Evolutionary conservation across 352 stramenopile species (phyloP).

Genomic region (Ophiocytium majus): DNA sequence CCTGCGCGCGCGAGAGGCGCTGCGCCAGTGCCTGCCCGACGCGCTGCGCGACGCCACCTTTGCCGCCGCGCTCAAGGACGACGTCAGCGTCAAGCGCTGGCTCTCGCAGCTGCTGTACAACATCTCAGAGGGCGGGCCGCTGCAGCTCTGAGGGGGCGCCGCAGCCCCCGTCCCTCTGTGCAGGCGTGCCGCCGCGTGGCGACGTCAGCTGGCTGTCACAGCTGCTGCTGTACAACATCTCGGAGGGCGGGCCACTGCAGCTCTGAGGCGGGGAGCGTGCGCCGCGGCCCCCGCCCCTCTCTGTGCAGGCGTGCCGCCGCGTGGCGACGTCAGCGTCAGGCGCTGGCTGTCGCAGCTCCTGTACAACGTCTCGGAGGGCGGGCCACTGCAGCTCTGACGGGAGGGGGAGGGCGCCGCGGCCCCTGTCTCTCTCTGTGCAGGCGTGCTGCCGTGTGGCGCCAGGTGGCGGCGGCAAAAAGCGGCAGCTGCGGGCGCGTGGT

Average conservation of each 20-base stretch:
- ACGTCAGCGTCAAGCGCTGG: conserved; percentile 93
- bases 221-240: conserved; percentile 90
- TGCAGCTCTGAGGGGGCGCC: background rate
- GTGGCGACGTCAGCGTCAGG: conserved; percentile 91
- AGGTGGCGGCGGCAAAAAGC: too few relatives aligned
- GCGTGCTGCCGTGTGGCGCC: conserved; percentile 78
- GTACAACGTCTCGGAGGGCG: conserved; percentile 76
- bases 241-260: conserved; percentile 35
- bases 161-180: background rate
- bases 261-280: background rate
- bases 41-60: conserved; percentile 91
- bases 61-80: conserved; percentile 84
- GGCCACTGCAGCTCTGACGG: background rate
- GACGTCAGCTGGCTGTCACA: conserved; percentile 94
- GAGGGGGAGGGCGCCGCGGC: too few relatives aligned
- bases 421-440: background rate
- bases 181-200: conserved; percentile 73
- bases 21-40: conserved; percentile 89
- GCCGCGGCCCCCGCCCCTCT: background rate
- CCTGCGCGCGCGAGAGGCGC: conserved; percentile 84
- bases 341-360: conserved; percentile 91
- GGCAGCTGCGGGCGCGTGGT: too few relatives aligned
- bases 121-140: conserved; percentile 63
- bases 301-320: conserved; percentile 62
- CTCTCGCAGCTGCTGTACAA: conserved; percentile 89